Base-by-base conservation (phyloP, 441 rosid species). In the Erysimum pusillum region DNA sequence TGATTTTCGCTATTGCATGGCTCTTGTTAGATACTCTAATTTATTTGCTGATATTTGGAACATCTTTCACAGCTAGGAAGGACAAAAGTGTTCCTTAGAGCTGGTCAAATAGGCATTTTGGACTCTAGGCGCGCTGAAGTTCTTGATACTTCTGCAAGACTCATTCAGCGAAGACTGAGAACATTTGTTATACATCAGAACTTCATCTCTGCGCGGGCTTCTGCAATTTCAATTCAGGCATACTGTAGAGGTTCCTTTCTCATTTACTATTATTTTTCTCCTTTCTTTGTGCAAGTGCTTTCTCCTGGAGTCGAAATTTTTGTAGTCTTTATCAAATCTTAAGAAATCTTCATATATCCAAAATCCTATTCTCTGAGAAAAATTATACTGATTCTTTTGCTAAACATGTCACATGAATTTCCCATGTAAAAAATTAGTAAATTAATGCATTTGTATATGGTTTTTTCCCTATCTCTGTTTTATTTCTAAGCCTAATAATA, bases 41-140 rank as follows among this genome's bases (percentile, higher is more conserved):
- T 63, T 9, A 34, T 70, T 17, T 69, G 15, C 73, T 77, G 45
- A 62, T 75, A 77, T 63, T 64, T 28, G 46, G 70, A 11, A 63
- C 57, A 42, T 61, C 52, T 36, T 76, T 64, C 82, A 79, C 87
- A 96, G 99, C 81, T 93, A 83, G 99, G 99, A 15, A 89, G 75
- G 86, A 89, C 90, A 59, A 96, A 96, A 83, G 99, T 96, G 53
- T 96, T 92, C 83, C 97, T 96, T 39, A 88, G 99, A 83, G 96
- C 98, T 80, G 98, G 99, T 76, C 98, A 96, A 85, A 93, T 96
- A 83, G 99, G 98, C 41, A 76, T 86, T 75, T 89, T 96, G 73
- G 98, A 96, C 78, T 81, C 89, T 5, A 89, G 83, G 63, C 86
- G 99, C 64, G 90, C 97, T 57, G 97, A 90, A 90, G 94, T 91